Base-by-base conservation (phyloP, 1,284 basidiomycete genomes). In the Fomitiporia mediterranea region DNA sequence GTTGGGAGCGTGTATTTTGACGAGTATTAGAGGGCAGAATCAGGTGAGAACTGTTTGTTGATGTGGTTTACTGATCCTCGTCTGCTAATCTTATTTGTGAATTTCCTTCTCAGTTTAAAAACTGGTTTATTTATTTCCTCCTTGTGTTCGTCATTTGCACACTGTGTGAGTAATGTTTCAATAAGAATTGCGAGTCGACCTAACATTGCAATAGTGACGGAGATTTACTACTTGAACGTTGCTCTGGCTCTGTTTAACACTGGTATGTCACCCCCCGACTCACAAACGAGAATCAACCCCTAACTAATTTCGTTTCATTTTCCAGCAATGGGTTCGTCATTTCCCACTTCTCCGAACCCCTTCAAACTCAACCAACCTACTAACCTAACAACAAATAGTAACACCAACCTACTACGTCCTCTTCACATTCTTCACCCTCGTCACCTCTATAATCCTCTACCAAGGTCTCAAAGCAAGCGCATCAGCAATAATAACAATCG, bases 221-320 rank as follows among this genome's bases (percentile, higher is more conserved):
- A 98, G 70, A 92, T 98, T 68, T 96, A 91, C 73, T 98, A 94
- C 72, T 80, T 98, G 62, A 99, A 98, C 75, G 90, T 95, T 66
- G 96, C 96, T 19, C 84, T 99, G 59, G 96, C 95, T 64, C 75
- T 98, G 42, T 98, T 95, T 80, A 98, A 98, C 71, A 92, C 90
- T 55, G 86, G 87, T 81, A 67, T 67, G 79, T 44, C 34, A 19
- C 38, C 51, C 40, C 43, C 56, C 23, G 42, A 37, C n/a, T 42
- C 60, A 54, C 62, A 65, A 42, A 64, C 53, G 17, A 13, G 11
- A 5, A 6, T 15, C 35, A 40, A 21, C 49, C 51, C 34, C 55
- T 17, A 39, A 37, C 38, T 34, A 40, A 59, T 59, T 40, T 66
- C 67, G 90, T 85, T 89, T 72, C 51, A 62, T 61, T 19, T 47